Base-by-base conservation (phyloP, 192 early-diverging fungal species). In the Backusella circina region DNA sequence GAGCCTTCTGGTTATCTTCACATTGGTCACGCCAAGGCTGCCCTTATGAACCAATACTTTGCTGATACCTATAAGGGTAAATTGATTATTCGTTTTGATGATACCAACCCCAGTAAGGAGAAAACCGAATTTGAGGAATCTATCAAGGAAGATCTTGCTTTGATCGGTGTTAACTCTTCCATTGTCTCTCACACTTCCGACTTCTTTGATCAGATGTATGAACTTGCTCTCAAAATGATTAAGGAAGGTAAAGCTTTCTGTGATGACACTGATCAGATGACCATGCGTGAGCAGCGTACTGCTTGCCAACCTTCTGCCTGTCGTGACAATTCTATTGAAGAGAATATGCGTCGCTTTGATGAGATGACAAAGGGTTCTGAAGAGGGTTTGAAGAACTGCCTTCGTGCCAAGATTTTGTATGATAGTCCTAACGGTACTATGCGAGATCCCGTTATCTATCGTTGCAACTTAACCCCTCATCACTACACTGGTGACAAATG, bases 1-100 rank as follows among this genome's bases (percentile, higher is more conserved):
- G 98, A 99, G 88, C 97, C 98, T 73, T 91, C 88, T 81, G 98
- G 97, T 82, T 99, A 97, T 84, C 86, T 99, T 73, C 98, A 99
- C 85, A 98, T 99, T 89, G 98, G 98, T 70, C 98, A 99, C 82
- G 96, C 97, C 68, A 99, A 99, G 89, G 98, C 98, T 37, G 98
- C 96, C 13, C 85, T 99, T 64, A 81, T 99, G 68, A 99, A 99
- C 88, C 94, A 99, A 80, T 93, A 97, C 88, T 94, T 99, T 91
- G 98, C 98, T 2, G 81, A 90, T 15, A 77, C 84, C 26, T 96
- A 98, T 86, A 88, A 94, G 61, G 98, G 98, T 73, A 96, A 94
- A 79, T 75, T 99, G 77, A 93, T 99, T 71, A 83, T 99, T 71
- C 93, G 98, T 26, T 99, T 99, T 71, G 98, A 99, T 82, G 97